These are phyloP conservation scores for Hypoxylon cercidicola DNA, from an alignment of 495 filamentous ascomycete genomes.

Conservation along the genomic window DNA sequence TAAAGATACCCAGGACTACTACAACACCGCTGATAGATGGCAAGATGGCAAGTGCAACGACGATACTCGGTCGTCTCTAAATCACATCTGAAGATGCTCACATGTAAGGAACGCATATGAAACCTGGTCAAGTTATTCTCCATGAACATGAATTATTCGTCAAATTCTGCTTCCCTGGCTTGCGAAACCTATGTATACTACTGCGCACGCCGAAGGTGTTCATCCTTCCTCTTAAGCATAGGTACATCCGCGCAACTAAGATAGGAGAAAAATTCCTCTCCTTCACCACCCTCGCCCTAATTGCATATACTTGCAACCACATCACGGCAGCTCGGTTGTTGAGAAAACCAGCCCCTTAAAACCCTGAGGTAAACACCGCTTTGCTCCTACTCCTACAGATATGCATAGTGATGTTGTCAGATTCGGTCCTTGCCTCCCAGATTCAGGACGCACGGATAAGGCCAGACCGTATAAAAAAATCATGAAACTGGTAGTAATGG, in stretches of 20 bases:
- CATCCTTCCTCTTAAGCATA: too few relatives aligned
- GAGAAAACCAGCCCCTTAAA: too few relatives aligned
- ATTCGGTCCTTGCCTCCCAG: neutral
- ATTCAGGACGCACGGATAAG: too few relatives aligned
- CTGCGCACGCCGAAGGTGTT: too few relatives aligned
- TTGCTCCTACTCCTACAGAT: constrained; percentile 13
- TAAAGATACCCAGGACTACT: neutral
- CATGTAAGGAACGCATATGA: too few relatives aligned
- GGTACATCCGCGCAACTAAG: too few relatives aligned
- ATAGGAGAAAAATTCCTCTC: too few relatives aligned
- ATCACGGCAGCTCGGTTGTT: too few relatives aligned
- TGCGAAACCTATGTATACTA: too few relatives aligned
- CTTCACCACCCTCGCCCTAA: too few relatives aligned
- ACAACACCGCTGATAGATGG: neutral
- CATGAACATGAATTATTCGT: constrained; percentile 27
- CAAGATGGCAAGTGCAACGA: neutral
- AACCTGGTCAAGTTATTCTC: neutral
- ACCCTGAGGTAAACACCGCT: constrained; percentile 5
- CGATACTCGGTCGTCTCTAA: neutral
- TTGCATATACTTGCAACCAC: too few relatives aligned
- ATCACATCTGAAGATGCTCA: neutral
- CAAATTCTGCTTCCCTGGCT: constrained; percentile 12
- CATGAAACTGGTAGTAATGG: constrained; percentile 10
- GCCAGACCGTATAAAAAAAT: neutral
- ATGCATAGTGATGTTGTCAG: constrained; percentile 10